phyloP scores from a whole-genome alignment of 129 eudicot genomes.

The Artemisia annua region DNA sequence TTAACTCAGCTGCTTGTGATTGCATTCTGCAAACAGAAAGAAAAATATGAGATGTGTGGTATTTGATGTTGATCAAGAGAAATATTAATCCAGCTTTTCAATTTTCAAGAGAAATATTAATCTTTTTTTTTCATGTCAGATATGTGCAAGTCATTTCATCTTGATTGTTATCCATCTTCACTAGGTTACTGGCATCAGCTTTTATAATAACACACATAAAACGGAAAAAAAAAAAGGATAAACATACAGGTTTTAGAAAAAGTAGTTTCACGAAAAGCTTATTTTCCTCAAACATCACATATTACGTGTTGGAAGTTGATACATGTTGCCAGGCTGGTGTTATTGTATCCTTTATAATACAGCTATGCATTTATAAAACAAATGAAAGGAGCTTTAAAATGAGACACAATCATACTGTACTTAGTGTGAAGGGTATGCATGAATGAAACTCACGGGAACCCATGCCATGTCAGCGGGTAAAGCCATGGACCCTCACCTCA shows the following conservation, averaged over 20 bases:
- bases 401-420: no score
- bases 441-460: no score
- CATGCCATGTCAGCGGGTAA: no score
- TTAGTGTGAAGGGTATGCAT: neutral
- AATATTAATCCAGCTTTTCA: no score
- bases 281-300: neutral
- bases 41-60: neutral
- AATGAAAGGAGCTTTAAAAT: neutral
- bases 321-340: conserved; percentile 14
- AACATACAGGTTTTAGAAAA: neutral
- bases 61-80: no score
- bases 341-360: conserved; percentile 2
- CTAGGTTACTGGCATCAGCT: neutral
- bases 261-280: neutral
- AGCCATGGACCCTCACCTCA: no score
- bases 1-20: conserved; percentile 66
- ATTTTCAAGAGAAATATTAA: no score
- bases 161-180: no score
- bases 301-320: neutral
- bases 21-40: conserved; percentile 50
- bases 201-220: neutral
- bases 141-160: no score
- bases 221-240: neutral
- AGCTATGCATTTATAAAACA: neutral
- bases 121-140: no score